A percentile compares a stretch with the other conserved stretches of the same genome.
These are phyloP conservation scores for Sporisorium exsertum DNA, from an alignment of 1,284 basidiomycete species.

Conservation along the genomic window DNA sequence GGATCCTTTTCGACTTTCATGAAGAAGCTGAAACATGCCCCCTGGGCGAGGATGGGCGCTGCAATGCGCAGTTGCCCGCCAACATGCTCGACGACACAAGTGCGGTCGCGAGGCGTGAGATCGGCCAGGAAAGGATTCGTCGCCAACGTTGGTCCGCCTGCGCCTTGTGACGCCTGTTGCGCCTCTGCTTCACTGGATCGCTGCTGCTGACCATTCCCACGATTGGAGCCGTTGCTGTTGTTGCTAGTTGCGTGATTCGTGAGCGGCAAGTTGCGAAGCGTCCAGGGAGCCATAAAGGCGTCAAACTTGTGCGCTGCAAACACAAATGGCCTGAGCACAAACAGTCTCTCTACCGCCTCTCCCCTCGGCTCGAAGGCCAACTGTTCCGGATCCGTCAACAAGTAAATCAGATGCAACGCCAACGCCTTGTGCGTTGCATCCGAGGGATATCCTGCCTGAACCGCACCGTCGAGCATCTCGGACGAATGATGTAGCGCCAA, in stretches of 20 bases:
- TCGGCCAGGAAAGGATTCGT: constrained; percentile 71
- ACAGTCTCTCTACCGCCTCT: constrained; percentile 73
- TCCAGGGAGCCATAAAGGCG: constrained; percentile 73
- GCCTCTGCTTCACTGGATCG: constrained; percentile 1
- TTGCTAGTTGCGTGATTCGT: neutral
- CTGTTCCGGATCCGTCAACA: constrained; percentile 68
- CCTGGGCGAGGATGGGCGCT: constrained; percentile 66
- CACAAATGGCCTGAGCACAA: constrained; percentile 73
- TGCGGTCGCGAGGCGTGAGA: constrained; percentile 69
- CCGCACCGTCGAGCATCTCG: constrained; percentile 68
- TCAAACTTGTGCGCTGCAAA: constrained; percentile 74
- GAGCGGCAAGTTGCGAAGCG: constrained; percentile 52
- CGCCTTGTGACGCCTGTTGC: neutral
- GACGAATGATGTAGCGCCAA: constrained; percentile 62
- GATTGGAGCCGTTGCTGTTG: neutral
- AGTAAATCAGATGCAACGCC: constrained; percentile 71
- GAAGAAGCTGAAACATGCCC: constrained; percentile 69
- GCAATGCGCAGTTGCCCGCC: constrained; percentile 62
- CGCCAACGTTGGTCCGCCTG: constrained; percentile 12
- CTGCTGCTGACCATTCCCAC: neutral
- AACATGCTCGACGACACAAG: constrained; percentile 70
- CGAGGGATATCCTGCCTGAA: constrained; percentile 70
- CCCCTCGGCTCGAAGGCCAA: constrained; percentile 66
- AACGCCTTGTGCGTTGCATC: constrained; percentile 69
- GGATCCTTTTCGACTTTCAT: constrained; percentile 69